Base-by-base conservation (phyloP, 139 green algal genomes). In the Micractinium sp. region DNA sequence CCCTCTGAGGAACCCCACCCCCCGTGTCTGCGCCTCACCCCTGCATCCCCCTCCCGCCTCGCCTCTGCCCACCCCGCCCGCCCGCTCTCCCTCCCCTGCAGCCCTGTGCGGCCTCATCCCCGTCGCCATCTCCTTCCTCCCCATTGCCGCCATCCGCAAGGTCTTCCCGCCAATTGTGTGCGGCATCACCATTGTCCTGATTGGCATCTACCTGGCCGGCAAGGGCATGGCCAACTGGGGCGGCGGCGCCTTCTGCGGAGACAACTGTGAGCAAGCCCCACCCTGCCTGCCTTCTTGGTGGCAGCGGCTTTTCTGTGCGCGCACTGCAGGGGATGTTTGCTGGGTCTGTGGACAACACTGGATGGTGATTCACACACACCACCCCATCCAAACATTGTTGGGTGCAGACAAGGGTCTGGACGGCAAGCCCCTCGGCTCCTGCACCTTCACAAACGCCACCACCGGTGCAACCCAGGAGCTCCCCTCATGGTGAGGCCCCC, bases 201-300 rank as follows among this genome's bases (percentile, higher is more conserved):
- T 97, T 73, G 95, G 95, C 80, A 86, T 93, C 25, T 81, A 90
- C 76, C 90, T 97, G 27, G 88, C 90, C 31, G 90, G 82, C 29
- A 41, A 92, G 25, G 95, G 95, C n/a, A 94, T 97, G 73, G 87
- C 61, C 76, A 94, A 96, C 94, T 97, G 95, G 95, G 95, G 95
- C 71, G 95, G 95, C 75, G 95, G 95, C 66, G 92, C 92, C 67
- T 95, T 96, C 86, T 97, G 95, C 82, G 90, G 86, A 0, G 91
- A 95, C 85, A 96, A 97, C 89, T 88, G 35, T 56, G 33, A 83
- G 35, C 15, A 56, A n/a, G n/a, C n/a, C n/a, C n/a, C n/a, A n/a
- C n/a, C 47, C 47, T 56, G 47, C 47, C 47, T 56, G 47, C 9
- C 9, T 56, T 9, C 47, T 56, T 56, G 47, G n/a, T n/a, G n/a